Base-by-base conservation (phyloP, 169 alveolate species). In the Plasmodium inui region DNA sequence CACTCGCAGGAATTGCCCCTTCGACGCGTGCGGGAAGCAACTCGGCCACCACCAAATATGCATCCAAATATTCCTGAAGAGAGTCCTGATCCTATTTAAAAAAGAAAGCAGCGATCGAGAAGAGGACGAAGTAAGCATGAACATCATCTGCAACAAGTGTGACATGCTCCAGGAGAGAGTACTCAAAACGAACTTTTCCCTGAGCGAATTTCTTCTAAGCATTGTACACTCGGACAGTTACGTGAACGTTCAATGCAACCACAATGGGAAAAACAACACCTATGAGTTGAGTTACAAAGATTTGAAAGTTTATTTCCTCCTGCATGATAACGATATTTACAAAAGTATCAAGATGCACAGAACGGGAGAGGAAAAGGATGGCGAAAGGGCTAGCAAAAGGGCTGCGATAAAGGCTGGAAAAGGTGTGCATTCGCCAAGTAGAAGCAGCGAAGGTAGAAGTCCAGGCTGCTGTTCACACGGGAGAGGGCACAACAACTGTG, bases 11-110 rank as follows among this genome's bases (percentile, higher is more conserved):
- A 57, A 14, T 14, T 88, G 94, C 67, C 94, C 94, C 22, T 79
- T 88, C 32, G 94, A 80, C 28, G 28, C 50, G 39, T 88, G 94
- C 50, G 37, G 74, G 55, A 88, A 88, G 28, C 50, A 88, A 61
- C 50, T 88, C 32, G 28, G 88, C 41, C 72, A 88, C 37, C 94
- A 88, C 50, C 94, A 88, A 44, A 88, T 88, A 44, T 88, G 94
- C 30, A 88, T 88, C 46, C 94, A 88, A 67, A 79, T 88, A 37
- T 80, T 88, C 72, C 46, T 88, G 39, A 88, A 80, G 26, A 37
- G 89, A 41, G 55, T 88, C 26, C 44, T 88, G 1, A 88, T 88
- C 14, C 12, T n/a, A 61, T 57, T 88, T 78, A 88, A 79, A 37
- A 79, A 88, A 37, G 83, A 79, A 61, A 78, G 82, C 34, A 88